Conservation (phyloP, 1,284 basidiomycete genomes). For the Cystobasidium sp. region DNA sequence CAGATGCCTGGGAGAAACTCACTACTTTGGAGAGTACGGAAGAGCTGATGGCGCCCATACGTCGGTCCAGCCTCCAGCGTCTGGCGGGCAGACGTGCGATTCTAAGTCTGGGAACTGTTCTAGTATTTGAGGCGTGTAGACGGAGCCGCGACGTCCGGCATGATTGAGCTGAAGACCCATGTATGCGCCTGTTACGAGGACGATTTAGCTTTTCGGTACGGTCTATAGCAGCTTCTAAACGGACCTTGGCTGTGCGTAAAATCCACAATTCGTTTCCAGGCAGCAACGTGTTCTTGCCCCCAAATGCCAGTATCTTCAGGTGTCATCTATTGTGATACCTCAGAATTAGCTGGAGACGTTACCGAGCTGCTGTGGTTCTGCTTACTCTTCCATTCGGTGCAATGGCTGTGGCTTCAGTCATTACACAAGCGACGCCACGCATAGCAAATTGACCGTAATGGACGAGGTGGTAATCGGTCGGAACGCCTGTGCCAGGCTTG, state of each 20-base stretch:
- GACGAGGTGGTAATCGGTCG: constrained; percentile 75
- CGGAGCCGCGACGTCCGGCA: constrained; percentile 68
- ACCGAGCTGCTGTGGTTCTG: constrained; percentile 61
- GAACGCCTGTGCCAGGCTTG: constrained; percentile 66
- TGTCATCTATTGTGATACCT: constrained; percentile 59
- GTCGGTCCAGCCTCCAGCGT: constrained; percentile 71
- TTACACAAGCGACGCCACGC: constrained; percentile 50
- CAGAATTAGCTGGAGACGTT: background rate
- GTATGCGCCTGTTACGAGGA: constrained; percentile 52
- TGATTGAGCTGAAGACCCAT: constrained; percentile 77
- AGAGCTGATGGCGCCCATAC: constrained; percentile 67
- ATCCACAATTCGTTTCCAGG: constrained; percentile 71
- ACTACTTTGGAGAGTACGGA: constrained; percentile 61
- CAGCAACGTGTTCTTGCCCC: constrained; percentile 72
- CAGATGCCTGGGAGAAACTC: constrained; percentile 56
- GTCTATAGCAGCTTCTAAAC: background rate
- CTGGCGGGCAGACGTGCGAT: constrained; percentile 28
- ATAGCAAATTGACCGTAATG: constrained; percentile 65
- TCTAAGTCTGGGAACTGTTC: constrained; percentile 13
- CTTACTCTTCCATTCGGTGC: constrained; percentile 74
- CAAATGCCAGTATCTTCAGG: constrained; percentile 73
- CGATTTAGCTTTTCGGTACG: background rate
- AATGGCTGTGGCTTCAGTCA: constrained; percentile 61
- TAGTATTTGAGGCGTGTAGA: constrained; percentile 25
- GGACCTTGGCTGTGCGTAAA: constrained; percentile 72